Base-by-base conservation (phyloP, 1,284 basidiomycete genomes). In the Moesziomyces parantarcticus region DNA sequence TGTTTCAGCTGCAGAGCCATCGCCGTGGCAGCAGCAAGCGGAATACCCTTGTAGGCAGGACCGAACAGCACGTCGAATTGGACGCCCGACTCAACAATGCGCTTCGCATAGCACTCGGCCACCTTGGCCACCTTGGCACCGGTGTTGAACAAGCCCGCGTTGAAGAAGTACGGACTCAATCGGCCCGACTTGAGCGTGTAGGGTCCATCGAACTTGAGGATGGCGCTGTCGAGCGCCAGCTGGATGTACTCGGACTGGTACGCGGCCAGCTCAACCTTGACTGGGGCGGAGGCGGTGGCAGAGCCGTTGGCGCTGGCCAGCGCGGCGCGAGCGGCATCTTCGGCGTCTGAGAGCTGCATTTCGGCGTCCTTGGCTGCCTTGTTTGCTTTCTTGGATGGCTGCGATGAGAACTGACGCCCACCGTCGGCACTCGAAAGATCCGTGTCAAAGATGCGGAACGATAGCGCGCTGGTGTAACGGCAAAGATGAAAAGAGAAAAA, bases 41-140 rank as follows among this genome's bases (percentile, higher is more conserved):
- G 90, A 80, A 99, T 99, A 42, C 94, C 96, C 86, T 99, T 99
- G 87, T 99, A 99, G 3, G 97, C 96, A 0, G 96, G 97, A 0
- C 96, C 97, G 80, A 98, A 97, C 29, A 98, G 88, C 44, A 98
- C 89, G 78, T 97, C 94, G 77, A 97, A 97, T 49, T 83, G 49
- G 3, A 83, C 69, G 10, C 80, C 80, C 45, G 69, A 68, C 23
- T 78, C 54, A 56, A 94, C 90, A n/a, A 92, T 92, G 2, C 89
- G 85, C 48, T 84, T 75, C 5, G 96, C 93, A 79, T 97, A 98
- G 16, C 95, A 93, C n/a, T 88, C 87, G 9, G 94, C 91, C 26
- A 97, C 87, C 8, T 90, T 88, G 41, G 90, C 86, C 39, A 99
- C 89, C 42, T 96, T 90, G 1, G 90, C 88, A 0, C 95, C 93